Base-by-base conservation (phyloP, 139 green algal species). In the Chlamydomonas sphaeroides region DNA sequence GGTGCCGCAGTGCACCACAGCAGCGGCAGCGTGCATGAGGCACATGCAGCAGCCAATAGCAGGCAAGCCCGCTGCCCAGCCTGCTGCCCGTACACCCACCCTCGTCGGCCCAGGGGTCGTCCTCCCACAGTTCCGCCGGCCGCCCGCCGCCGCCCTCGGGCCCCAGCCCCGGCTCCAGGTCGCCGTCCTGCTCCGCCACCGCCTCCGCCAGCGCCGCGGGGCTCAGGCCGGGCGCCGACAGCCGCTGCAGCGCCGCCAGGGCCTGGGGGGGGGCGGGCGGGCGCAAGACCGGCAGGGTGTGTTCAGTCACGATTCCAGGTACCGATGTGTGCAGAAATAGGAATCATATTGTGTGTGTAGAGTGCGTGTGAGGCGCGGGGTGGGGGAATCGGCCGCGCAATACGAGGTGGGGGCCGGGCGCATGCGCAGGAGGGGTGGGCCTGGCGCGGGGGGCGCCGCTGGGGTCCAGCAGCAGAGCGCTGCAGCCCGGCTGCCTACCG, bases 141-240 rank as follows among this genome's bases (percentile, higher is more conserved):
- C n/a, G n/a, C n/a, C n/a, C n/a, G n/a, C n/a, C n/a, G 23, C 6
- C 18, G 18, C 6, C 18, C 51, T 7, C 20, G 18, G 56, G 17
- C 3, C 18, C 6, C 21, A 10, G 56, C n/a, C n/a, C n/a, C 56
- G n/a, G 56, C 56, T n/a, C 69, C 32, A 41, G 56, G 48, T 77
- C 61, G 18, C 30, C 61, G 63, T 69, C 63, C 63, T 80, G 74
- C 11, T 42, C 74, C n/a, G 74, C 59, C 1, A 80, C 71, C 17
- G 61, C 32, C 5, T 18, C 59, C 7, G 74, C 59, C 59, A 80
- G 74, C 28, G 39, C 59, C 14, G 41, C 74, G 61, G 51, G 39
- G 28, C 59, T 80, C 23, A 80, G 74, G 1, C 59, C 49, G 33
- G 59, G 59, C 5, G 59, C 59, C 18, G 30, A n/a, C n/a, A 80